Conservation (phyloP, 2,329 filamentous ascomycete species). For the Claviceps cyperi region DNA sequence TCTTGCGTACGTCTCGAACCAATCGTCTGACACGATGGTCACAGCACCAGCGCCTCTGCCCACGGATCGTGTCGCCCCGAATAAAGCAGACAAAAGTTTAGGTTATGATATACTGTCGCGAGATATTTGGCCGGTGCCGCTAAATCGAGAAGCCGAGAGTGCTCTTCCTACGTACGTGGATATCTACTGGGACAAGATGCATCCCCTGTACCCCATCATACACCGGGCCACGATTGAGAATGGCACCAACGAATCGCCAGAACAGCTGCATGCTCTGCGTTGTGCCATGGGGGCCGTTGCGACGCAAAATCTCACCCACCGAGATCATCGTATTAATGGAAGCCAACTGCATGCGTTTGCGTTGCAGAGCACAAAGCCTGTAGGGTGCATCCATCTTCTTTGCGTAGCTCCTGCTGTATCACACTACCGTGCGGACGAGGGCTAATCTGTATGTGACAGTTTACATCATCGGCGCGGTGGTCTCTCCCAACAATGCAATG, state of each 20-base stretch:
- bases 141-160: slow-evolving; percentile 25
- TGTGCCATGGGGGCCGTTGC: slow-evolving; percentile 45
- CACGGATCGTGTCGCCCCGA: slow-evolving; percentile 17
- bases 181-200: slow-evolving; percentile 38
- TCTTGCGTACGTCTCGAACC: slow-evolving; percentile 27
- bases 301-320: slow-evolving; percentile 33
- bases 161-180: slow-evolving; percentile 36
- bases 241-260: slow-evolving; percentile 14
- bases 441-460: slow-evolving; percentile 19
- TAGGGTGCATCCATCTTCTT: slow-evolving; percentile 20
- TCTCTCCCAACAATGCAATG: slow-evolving; percentile 36
- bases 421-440: background rate
- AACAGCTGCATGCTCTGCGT: slow-evolving; percentile 28
- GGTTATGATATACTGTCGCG: slow-evolving; percentile 19
- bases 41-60: slow-evolving; percentile 27
- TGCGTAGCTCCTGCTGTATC: background rate
- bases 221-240: slow-evolving; percentile 32
- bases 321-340: slow-evolving; percentile 35
- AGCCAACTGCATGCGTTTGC: slow-evolving; percentile 37
- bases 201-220: slow-evolving; percentile 34
- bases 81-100: slow-evolving; percentile 27
- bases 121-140: slow-evolving; percentile 15
- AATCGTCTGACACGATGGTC: slow-evolving; percentile 35
- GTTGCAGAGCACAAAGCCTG: slow-evolving; percentile 33
- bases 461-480: slow-evolving; percentile 23